Evolutionary conservation across 768 basidiomycete genomes (phyloP).

Genomic region (Russula lepida): DNA sequence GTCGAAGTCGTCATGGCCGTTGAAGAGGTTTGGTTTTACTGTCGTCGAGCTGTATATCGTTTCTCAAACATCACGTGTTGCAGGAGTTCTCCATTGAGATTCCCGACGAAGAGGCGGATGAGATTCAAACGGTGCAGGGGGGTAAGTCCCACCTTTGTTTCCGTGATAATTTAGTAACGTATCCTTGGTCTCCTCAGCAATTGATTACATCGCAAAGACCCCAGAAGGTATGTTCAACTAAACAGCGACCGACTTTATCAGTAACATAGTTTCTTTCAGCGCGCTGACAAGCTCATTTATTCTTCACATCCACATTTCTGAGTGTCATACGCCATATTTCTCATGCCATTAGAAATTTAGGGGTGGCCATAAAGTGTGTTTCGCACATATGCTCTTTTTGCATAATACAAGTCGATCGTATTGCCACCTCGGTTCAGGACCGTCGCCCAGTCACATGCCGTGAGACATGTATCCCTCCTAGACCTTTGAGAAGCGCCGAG

Average conservation of each 20-base stretch:
- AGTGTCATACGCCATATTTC: background rate
- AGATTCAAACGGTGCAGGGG: slow-evolving; percentile 84
- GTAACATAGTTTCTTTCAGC: background rate
- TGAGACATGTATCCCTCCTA: background rate
- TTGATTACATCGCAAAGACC: slow-evolving; percentile 92
- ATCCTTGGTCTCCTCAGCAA: slow-evolving; percentile 43
- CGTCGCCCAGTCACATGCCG: background rate
- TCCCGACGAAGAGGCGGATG: slow-evolving; percentile 93
- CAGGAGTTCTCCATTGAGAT: slow-evolving; percentile 98
- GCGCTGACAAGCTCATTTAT: slow-evolving; percentile 8
- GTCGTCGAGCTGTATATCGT: background rate
- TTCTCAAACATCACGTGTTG: background rate
- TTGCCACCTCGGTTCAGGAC: background rate
- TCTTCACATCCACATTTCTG: background rate
- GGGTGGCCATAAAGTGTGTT: background rate
- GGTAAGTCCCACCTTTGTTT: slow-evolving; percentile 42
- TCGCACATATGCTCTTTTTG: background rate
- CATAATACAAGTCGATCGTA: background rate
- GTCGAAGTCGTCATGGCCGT: slow-evolving; percentile 99
- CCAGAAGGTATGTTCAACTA: slow-evolving; percentile 54
- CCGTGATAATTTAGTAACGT: slow-evolving; percentile 1
- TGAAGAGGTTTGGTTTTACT: slow-evolving; percentile 58
- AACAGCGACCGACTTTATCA: background rate
- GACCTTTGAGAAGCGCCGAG: background rate
- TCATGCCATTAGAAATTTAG: background rate